Evolutionary conservation across 2,329 filamentous ascomycete genomes (phyloP), one percentile per base, ranked within the genome.

Genomic region (Sordariomycetes sp.): DNA sequence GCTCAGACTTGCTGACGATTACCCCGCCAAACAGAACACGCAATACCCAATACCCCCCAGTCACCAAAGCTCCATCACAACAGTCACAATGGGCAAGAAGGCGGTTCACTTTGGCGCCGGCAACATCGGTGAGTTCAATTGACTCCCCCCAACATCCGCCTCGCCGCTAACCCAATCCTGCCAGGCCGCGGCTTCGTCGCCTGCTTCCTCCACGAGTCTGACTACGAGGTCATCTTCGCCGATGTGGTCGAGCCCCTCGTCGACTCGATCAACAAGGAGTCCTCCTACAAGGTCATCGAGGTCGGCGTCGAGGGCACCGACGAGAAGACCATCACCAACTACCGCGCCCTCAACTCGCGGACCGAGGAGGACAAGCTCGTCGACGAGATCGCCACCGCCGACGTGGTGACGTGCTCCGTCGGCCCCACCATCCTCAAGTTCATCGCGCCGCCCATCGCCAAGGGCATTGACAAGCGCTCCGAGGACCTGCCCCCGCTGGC

Each of bases 391-490:
- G 81, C 87, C 59, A 87, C 87, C 24, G 92, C 93, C 48, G 91
- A 96, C 62, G 76, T 96, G 57, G 90, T 99, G 67, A 99, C 94
- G 63, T 99, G 94, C 75, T 96, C 94, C 22, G 94, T 99, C 64
- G 94, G 94, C 52, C 94, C 94, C 66, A 95, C 92, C 73, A 88
- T 99, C 69, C 87, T 99, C 69, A 92, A 90, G 76, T 97, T 96
- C 75, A 94, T 99, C 69, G 94, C 94, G 53, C 89, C 93, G 25
- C 88, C 92, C 66, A 96, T 99, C 65, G 93, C 93, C 69, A 94
- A 96, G 80, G 94, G 90, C 64, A 90, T 99, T 63, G 87, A 93
- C 70, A 80, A 81, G 64, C 88, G 94, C 63, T 80, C 84, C n/a
- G 69, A 73, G 16, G 75, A 79, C 51, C 69, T 72, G 58, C 81